Evolutionary conservation across 371 early-diverging fungal genomes (phyloP).

Genomic region (Syncephalis fuscata): DNA sequence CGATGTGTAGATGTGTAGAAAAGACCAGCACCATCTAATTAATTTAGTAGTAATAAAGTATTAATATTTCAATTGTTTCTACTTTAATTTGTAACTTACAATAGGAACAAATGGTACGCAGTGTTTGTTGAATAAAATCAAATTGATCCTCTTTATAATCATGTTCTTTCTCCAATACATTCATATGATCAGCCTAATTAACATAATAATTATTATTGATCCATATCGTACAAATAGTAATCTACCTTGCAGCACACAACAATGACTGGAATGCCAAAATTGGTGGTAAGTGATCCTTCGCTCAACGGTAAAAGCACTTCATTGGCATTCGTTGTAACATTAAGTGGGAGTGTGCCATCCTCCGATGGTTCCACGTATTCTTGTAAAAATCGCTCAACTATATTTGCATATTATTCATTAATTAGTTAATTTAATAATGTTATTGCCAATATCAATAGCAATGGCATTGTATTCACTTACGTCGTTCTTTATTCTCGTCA

Average conservation of each 20-base stretch:
- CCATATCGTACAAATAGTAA: neutral
- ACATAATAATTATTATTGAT: neutral
- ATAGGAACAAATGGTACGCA: slow-evolving; percentile 80
- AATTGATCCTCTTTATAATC: slow-evolving; percentile 84
- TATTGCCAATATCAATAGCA: no score
- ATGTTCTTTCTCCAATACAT: slow-evolving; percentile 57
- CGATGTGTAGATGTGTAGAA: slow-evolving; percentile 75
- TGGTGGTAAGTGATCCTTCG: slow-evolving; percentile 62
- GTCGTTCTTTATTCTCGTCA: slow-evolving; percentile 52
- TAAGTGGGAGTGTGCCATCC: slow-evolving; percentile 10
- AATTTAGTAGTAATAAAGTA: neutral
- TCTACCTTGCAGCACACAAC: slow-evolving; percentile 83
- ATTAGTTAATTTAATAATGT: no score
- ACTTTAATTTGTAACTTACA: slow-evolving; percentile 35
- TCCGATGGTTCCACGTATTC: slow-evolving; percentile 30
- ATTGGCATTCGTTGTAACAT: slow-evolving; percentile 8
- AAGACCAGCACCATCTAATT: slow-evolving; percentile 73
- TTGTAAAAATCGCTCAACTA: slow-evolving; percentile 40
- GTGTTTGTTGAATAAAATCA: slow-evolving; percentile 86
- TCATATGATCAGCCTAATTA: slow-evolving; percentile 57
- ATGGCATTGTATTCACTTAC: no score
- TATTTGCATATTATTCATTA: no score
- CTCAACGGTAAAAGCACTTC: slow-evolving; percentile 57
- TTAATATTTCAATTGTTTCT: neutral
- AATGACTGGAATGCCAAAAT: slow-evolving; percentile 76